Evolutionary conservation across 345 rosid species (phyloP).

Genomic region (Reutealis trisperma): DNA sequence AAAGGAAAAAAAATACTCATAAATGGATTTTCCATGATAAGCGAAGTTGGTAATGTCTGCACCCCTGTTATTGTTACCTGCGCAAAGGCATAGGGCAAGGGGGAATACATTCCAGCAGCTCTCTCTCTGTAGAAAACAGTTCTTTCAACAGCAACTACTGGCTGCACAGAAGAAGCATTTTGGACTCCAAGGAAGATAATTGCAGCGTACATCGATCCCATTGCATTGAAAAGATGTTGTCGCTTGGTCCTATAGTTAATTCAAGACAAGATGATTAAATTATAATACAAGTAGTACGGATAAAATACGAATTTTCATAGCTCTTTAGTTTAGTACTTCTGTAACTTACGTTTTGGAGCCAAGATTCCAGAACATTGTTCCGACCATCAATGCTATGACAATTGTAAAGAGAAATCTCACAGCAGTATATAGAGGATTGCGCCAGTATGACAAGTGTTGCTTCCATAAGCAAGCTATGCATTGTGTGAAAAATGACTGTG

Average conservation of each 20-base stretch:
- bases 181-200: constrained; percentile 67
- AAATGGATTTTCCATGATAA: neutral
- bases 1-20: neutral
- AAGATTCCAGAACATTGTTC: constrained; percentile 71
- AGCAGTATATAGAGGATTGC: constrained; percentile 68
- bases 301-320: neutral
- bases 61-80: constrained; percentile 34
- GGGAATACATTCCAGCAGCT: constrained; percentile 83
- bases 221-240: constrained; percentile 66
- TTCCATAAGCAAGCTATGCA: constrained; percentile 74
- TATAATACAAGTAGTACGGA: neutral
- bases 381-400: constrained; percentile 56
- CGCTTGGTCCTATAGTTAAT: constrained; percentile 33
- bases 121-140: constrained; percentile 75
- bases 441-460: constrained; percentile 77
- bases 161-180: constrained; percentile 56
- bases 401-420: constrained; percentile 65
- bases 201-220: constrained; percentile 80
- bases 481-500: constrained; percentile 58
- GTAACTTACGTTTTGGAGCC: constrained; percentile 61
- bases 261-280: neutral
- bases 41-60: neutral
- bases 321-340: neutral
- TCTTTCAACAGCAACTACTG: constrained; percentile 67
- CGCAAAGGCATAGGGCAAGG: constrained; percentile 66